Percentiles rank a stretch among this genome's conserved stretches.
These are phyloP conservation scores for Dipteronia dyeriana DNA, from an alignment of 345 rosid species.

Conservation along the genomic window DNA sequence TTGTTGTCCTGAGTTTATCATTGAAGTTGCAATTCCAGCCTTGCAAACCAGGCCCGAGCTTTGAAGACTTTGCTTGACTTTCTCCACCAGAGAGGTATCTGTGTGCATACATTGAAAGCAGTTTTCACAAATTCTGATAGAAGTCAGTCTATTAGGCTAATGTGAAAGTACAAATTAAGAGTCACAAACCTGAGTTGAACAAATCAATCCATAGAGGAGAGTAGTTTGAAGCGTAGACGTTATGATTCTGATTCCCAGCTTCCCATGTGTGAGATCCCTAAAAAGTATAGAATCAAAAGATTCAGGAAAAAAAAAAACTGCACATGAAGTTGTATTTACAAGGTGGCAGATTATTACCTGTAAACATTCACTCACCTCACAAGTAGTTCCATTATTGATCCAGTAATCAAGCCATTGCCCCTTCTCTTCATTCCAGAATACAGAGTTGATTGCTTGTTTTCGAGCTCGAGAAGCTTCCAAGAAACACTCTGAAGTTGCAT, in stretches of 20 bases:
- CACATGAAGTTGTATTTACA: not conserved
- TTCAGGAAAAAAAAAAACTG: not conserved
- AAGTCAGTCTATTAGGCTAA: not conserved
- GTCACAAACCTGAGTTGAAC: conserved; percentile 68
- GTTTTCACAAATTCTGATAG: not conserved
- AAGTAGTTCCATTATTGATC: conserved; percentile 31
- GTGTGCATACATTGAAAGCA: conserved; percentile 16
- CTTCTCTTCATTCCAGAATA: conserved; percentile 72
- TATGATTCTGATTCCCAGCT: conserved; percentile 61
- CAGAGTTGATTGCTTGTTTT: conserved; percentile 48
- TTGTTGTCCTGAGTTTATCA: conserved; percentile 67
- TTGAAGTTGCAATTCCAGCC: conserved; percentile 77
- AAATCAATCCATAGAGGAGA: conserved; percentile 73
- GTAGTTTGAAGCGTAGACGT: conserved; percentile 76
- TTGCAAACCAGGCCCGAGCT: conserved; percentile 64
- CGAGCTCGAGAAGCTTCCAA: conserved; percentile 60
- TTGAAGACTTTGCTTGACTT: conserved; percentile 48
- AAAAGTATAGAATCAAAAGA: not conserved
- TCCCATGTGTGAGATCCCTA: conserved; percentile 65
- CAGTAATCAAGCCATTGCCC: conserved; percentile 97
- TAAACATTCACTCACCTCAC: conserved; percentile 33
- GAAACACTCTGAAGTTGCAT: conserved; percentile 43
- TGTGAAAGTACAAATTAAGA: conserved; percentile 5
- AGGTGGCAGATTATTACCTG: not conserved
- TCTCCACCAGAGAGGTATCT: conserved; percentile 67